A percentile compares a stretch with the other conserved stretches of the same genome.
These are phyloP conservation scores for Bryopsis sp. DNA, from an alignment of 139 green algal species.

Conservation along the genomic window DNA sequence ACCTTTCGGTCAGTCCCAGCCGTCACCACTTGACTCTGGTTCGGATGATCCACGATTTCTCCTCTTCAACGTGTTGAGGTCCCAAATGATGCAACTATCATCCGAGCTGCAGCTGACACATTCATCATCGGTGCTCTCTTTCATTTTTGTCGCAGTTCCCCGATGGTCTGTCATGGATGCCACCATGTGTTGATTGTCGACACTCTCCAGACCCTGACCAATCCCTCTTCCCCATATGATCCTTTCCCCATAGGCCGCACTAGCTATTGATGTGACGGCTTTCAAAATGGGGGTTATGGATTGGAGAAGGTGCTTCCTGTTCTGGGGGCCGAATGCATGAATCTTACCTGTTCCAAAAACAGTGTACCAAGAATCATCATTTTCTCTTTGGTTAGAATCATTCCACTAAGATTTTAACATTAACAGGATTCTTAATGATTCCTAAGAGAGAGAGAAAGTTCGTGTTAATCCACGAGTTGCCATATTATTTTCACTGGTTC, in stretches of 20 bases:
- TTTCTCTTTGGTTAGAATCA: too few relatives aligned
- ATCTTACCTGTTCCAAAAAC: constrained; percentile 66
- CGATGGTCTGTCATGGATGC: constrained; percentile 83
- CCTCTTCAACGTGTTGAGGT: constrained; percentile 58
- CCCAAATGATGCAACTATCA: constrained; percentile 82
- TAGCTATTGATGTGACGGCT: constrained; percentile 60
- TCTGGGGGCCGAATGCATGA: constrained; percentile 67
- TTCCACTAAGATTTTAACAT: too few relatives aligned
- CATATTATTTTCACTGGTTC: too few relatives aligned
- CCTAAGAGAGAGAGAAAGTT: neutral
- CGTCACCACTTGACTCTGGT: constrained; percentile 63
- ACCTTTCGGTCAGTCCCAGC: constrained; percentile 73
- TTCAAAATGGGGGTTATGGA: constrained; percentile 70
- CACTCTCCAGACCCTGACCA: constrained; percentile 65
- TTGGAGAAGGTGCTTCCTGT: constrained; percentile 66
- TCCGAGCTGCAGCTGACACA: constrained; percentile 62
- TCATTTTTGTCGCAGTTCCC: constrained; percentile 57
- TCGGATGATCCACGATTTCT: constrained; percentile 64
- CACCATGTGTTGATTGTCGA: constrained; percentile 46
- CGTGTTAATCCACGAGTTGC: too few relatives aligned
- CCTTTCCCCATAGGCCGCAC: constrained; percentile 36
- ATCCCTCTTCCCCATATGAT: constrained; percentile 53
- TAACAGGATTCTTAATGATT: neutral
- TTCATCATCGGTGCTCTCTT: constrained; percentile 41
- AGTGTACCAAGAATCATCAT: too few relatives aligned